These are phyloP conservation scores for Candida boidinii DNA, from an alignment of 805 yeast genomes.

Conservation along the genomic window DNA sequence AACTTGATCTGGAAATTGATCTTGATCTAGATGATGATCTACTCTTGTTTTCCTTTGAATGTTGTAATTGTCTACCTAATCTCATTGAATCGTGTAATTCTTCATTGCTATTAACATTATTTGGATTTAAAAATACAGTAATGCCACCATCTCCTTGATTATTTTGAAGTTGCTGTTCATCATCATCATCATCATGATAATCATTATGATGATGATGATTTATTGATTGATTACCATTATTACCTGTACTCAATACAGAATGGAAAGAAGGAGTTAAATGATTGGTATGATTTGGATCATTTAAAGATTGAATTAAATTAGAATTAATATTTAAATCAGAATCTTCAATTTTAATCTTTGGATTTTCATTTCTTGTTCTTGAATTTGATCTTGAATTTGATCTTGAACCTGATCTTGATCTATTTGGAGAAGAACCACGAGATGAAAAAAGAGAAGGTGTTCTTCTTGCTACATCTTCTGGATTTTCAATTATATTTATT, in stretches of 20 bases:
- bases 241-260: conserved; percentile 1
- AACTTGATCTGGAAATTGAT: conserved; percentile 13
- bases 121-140: conserved; percentile 1
- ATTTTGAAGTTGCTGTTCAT: neutral
- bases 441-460: conserved; percentile 52
- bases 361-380: neutral
- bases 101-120: conserved; percentile 10
- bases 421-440: conserved; percentile 25
- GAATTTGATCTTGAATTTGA: conserved; percentile 7
- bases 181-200: conserved; percentile 1
- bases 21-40: conserved; percentile 14
- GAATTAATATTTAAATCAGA: conserved; percentile 1
- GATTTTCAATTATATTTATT: conserved; percentile 22
- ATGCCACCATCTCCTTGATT: neutral
- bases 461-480: conserved; percentile 32
- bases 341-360: conserved; percentile 17
- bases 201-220: neutral
- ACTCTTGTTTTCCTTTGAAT: conserved; percentile 12
- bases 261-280: conserved; percentile 9
- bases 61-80: conserved; percentile 30
- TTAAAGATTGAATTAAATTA: neutral
- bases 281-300: neutral
- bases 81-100: conserved; percentile 22
- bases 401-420: conserved; percentile 22
- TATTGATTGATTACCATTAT: neutral